Conservation (phyloP, 768 basidiomycete species). For the Leccinum subtestaceum region DNA sequence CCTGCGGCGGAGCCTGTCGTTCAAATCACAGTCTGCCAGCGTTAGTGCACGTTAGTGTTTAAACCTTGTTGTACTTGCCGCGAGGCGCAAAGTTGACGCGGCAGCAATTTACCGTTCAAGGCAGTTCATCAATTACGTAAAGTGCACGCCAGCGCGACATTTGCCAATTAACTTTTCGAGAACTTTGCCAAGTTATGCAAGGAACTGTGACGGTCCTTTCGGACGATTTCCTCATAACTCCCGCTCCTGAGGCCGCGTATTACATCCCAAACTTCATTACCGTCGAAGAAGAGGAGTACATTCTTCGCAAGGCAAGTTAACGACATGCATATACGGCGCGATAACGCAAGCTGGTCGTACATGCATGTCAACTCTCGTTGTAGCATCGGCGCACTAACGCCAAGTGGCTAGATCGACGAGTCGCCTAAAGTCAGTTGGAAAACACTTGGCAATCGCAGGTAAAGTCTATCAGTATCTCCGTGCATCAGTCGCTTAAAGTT, state of each 20-base stretch:
- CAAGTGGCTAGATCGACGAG: conserved; percentile 59
- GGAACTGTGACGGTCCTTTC: conserved; percentile 1
- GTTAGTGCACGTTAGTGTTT: neutral
- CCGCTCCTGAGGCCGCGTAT: conserved; percentile 41
- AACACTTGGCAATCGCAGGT: conserved; percentile 35
- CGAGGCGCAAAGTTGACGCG: neutral
- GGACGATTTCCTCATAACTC: conserved; percentile 19
- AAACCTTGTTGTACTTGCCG: neutral
- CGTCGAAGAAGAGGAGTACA: conserved; percentile 71
- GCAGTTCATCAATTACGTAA: conserved; percentile 5
- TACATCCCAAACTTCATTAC: conserved; percentile 80
- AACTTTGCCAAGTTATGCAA: conserved; percentile 11
- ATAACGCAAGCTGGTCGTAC: neutral
- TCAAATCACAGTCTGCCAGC: neutral
- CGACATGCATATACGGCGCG: neutral
- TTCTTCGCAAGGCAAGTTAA: conserved; percentile 66
- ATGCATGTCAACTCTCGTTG: neutral
- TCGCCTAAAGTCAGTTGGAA: conserved; percentile 85
- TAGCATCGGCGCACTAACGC: conserved; percentile 14
- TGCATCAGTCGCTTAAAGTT: conserved; percentile 1
- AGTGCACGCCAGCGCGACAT: neutral
- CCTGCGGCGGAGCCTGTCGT: neutral
- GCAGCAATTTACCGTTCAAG: neutral
- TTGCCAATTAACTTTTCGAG: neutral
- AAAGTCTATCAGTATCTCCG: neutral